A percentile compares a stretch with the other conserved stretches of the same genome.
Evolutionary conservation across 768 basidiomycete species (phyloP).

Genomic region (Tephrocybe sp.): DNA sequence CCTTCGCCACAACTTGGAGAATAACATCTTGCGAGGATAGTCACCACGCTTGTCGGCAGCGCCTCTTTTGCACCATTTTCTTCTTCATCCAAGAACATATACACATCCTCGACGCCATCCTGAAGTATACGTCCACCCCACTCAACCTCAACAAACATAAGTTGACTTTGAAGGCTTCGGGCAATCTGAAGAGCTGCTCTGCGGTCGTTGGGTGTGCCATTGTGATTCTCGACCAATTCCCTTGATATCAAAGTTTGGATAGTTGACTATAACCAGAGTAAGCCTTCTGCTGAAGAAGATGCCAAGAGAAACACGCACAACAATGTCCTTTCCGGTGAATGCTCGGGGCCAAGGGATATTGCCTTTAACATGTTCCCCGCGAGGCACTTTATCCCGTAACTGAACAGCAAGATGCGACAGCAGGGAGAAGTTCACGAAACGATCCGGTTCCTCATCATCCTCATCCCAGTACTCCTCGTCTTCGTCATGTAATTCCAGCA

Average conservation of each 20-base stretch:
- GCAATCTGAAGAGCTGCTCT: constrained; percentile 85
- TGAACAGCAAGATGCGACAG: constrained; percentile 88
- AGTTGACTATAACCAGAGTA: constrained; percentile 59
- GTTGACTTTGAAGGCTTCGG: constrained; percentile 83
- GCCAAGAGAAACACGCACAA: constrained; percentile 54
- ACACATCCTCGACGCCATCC: constrained; percentile 93
- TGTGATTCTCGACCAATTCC: constrained; percentile 69
- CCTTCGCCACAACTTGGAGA: constrained; percentile 81
- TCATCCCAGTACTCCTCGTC: constrained; percentile 47
- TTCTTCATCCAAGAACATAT: constrained; percentile 88
- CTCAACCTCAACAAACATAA: constrained; percentile 97
- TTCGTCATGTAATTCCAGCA: constrained; percentile 30
- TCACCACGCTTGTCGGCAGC: constrained; percentile 86
- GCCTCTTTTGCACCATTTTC: constrained; percentile 66
- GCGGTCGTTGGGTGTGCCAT: constrained; percentile 68
- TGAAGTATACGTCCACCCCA: constrained; percentile 85
- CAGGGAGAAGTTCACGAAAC: constrained; percentile 88
- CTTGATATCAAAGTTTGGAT: constrained; percentile 84
- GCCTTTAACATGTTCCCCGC: constrained; percentile 91
- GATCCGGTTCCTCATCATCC: constrained; percentile 55
- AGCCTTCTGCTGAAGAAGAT: neutral
- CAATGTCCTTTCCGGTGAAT: constrained; percentile 94
- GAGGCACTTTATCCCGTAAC: constrained; percentile 84
- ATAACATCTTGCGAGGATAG: constrained; percentile 87
- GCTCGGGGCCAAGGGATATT: constrained; percentile 88